A percentile compares a stretch with the other conserved stretches of the same genome.
Evolutionary conservation across 2,329 filamentous ascomycete species (phyloP).

Genomic region (Plenodomus biglobosus): DNA sequence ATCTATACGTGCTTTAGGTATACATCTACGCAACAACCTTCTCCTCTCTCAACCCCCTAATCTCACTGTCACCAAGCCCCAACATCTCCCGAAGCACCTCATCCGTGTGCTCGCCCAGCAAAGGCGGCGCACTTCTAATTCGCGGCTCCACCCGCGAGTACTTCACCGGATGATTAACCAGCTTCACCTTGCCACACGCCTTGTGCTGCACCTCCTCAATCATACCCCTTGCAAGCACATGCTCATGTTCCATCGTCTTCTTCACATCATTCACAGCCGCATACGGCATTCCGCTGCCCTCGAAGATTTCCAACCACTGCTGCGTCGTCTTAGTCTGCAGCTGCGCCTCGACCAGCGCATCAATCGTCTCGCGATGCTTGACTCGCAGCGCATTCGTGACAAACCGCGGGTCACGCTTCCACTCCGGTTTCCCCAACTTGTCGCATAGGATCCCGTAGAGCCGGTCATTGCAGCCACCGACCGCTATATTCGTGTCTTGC

Average conservation of each 20-base stretch:
- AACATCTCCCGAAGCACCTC: slow-evolving; percentile 37
- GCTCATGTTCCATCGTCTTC: slow-evolving; percentile 76
- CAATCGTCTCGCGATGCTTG: slow-evolving; percentile 72
- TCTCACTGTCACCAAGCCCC: slow-evolving; percentile 27
- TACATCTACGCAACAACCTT: slow-evolving; percentile 15
- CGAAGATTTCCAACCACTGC: slow-evolving; percentile 84
- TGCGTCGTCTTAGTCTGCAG: slow-evolving; percentile 76
- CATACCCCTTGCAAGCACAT: slow-evolving; percentile 80
- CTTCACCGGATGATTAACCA: slow-evolving; percentile 93
- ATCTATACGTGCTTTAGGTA: too few species aligned
- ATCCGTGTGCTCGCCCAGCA: slow-evolving; percentile 58
- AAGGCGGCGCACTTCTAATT: slow-evolving; percentile 76
- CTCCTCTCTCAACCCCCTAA: slow-evolving; percentile 14
- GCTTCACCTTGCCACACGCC: slow-evolving; percentile 77
- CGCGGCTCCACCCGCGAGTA: slow-evolving; percentile 79
- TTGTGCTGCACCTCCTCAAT: slow-evolving; percentile 82
- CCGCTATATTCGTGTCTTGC: slow-evolving; percentile 61
- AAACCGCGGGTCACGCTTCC: slow-evolving; percentile 59
- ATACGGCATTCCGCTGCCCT: slow-evolving; percentile 91
- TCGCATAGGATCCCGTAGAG: slow-evolving; percentile 63
- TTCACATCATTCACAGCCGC: slow-evolving; percentile 92
- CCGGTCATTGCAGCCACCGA: slow-evolving; percentile 65
- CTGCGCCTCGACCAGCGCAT: slow-evolving; percentile 72
- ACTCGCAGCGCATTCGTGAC: slow-evolving; percentile 62
- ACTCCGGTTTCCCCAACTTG: slow-evolving; percentile 58